Evolutionary conservation across 371 early-diverging fungal genomes (phyloP).

Genomic region (Nematocida minor): DNA sequence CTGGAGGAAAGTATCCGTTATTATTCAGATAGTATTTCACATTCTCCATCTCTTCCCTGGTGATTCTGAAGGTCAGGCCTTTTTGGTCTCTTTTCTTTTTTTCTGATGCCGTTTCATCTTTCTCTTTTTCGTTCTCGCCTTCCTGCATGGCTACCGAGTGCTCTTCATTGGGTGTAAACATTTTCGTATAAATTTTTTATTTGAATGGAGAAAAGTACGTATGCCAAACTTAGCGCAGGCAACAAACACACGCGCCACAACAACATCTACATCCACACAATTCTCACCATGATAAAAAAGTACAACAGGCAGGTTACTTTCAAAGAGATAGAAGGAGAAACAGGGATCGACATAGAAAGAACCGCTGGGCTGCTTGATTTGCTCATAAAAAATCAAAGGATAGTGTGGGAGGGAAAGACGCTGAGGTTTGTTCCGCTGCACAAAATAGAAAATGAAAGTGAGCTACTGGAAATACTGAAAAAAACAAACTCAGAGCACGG

Average conservation of each 20-base stretch:
- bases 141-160: background rate
- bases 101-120: background rate
- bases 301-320: conserved; percentile 49
- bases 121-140: background rate
- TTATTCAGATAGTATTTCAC: background rate
- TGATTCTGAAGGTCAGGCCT: background rate
- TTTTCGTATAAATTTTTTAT: no score
- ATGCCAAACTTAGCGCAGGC: conserved; percentile 40
- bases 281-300: conserved; percentile 57
- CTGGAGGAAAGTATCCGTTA: background rate
- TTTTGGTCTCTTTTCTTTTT: no score
- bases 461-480: conserved; percentile 58
- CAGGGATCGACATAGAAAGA: conserved; percentile 54
- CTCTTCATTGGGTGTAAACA: conserved; percentile 14
- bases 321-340: conserved; percentile 56
- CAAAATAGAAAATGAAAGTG: conserved; percentile 58
- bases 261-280: conserved; percentile 64
- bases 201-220: conserved; percentile 44
- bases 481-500: conserved; percentile 56
- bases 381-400: conserved; percentile 62
- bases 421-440: conserved; percentile 60
- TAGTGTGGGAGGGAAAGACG: conserved; percentile 51
- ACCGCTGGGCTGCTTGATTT: conserved; percentile 51
- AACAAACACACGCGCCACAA: conserved; percentile 46
- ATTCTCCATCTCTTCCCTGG: conserved; percentile 3